Percentiles rank a stretch among this genome's conserved stretches.
Evolutionary conservation across 106 monocot species (phyloP).

Genomic region (Hemerocallis citrina): DNA sequence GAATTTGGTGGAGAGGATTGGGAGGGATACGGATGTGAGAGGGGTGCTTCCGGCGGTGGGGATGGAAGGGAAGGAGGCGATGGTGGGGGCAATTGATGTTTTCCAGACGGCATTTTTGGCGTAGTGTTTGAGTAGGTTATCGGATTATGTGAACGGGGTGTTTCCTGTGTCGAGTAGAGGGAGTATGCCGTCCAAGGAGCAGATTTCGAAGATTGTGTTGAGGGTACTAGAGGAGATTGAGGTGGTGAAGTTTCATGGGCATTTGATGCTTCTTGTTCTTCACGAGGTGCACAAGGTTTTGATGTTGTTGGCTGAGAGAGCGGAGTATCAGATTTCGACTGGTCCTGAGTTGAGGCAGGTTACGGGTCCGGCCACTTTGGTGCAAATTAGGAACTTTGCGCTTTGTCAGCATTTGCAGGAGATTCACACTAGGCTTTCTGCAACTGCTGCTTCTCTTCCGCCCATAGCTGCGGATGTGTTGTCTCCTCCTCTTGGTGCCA

Average conservation of each 20-base stretch:
- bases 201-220: constrained; percentile 75
- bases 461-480: constrained; percentile 48
- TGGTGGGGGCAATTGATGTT: constrained; percentile 55
- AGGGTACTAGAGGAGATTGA: constrained; percentile 95
- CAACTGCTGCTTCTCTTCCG: constrained; percentile 41
- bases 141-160: constrained; percentile 72
- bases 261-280: constrained; percentile 69
- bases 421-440: constrained; percentile 55
- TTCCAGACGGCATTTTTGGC: constrained; percentile 79
- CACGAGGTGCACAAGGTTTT: constrained; percentile 75
- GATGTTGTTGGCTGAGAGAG: constrained; percentile 75
- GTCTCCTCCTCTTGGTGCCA: constrained; percentile 57
- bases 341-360: constrained; percentile 94
- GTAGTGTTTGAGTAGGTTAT: constrained; percentile 51
- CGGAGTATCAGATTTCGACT: constrained; percentile 93
- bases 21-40: constrained; percentile 75
- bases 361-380: constrained; percentile 55
- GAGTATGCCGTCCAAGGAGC: constrained; percentile 85
- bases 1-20: constrained; percentile 88
- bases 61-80: constrained; percentile 66
- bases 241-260: constrained; percentile 76
- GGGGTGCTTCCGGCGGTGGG: constrained; percentile 73
- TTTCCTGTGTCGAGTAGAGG: constrained; percentile 73
- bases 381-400: constrained; percentile 84
- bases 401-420: constrained; percentile 90